Base-by-base conservation (phyloP, 208 protist species). In the Crithidia bombi region DNA sequence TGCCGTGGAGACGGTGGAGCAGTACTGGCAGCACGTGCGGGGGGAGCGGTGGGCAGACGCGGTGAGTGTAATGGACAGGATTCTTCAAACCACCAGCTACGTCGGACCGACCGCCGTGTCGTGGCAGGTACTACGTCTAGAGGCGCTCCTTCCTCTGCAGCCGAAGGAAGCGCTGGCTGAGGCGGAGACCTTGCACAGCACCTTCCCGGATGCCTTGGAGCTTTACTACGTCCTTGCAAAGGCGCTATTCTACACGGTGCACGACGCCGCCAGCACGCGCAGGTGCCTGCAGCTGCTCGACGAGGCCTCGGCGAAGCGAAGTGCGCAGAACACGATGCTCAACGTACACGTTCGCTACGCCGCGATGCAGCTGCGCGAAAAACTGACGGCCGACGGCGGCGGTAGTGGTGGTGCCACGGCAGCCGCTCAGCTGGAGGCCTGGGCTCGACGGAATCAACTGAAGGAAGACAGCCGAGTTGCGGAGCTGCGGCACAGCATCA, bases 231-330 rank as follows among this genome's bases (percentile, higher is more conserved):
- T 93, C 5, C 78, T 88, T 21, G 81, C 86, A 59, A 93, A 93
- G 69, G 78, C 79, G 28, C 41, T 93, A 36, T 95, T 95, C 73
- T 92, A 88, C 69, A 85, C 78, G 47, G 75, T 78, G 17, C 87
- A 92, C 70, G 86, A 95, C 73, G 73, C 70, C 30, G 51, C 59
- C 14, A 83, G 76, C 26, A 93, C 86, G 9, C 32, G 17, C 19
- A 57, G 70, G 35, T 73, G 68, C 28, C 75, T 91, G 26, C 57
- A 71, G 17, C 65, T 91, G 12, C 70, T 96, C 36, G 70, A 78
- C 35, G 58, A 68, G 26, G 79, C 77, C 6, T 28, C 38, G n/a
- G 21, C 67, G 23, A 47, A 73, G 69, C 74, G 83, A 21, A 61
- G 63, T 9, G 30, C 30, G 52, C 76, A 86, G 39, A 81, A 79